Base-by-base conservation (phyloP, 1,284 basidiomycete species). In the Inonotus obliquus region DNA sequence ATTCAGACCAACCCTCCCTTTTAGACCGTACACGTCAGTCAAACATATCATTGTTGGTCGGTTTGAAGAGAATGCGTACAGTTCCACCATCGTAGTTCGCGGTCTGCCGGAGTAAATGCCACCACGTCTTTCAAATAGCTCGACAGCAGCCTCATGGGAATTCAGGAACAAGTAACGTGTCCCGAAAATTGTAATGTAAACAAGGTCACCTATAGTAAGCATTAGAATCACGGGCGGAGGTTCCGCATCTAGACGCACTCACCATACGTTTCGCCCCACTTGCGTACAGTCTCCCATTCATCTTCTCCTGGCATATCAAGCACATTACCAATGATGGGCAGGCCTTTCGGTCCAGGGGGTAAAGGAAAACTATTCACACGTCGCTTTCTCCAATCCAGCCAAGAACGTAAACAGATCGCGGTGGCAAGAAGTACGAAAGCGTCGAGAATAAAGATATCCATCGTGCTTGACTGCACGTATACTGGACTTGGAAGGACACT, bases 41-140 rank as follows among this genome's bases (percentile, higher is more conserved):
- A 19, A 7, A 29, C 2, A 6, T 38, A 25, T 17, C 21, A 7
- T 37, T 1, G 11, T 54, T 5, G 38, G 11, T 23, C 21, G 10
- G 11, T 2, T 6, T 1, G 32, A 13, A 37, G 7, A 4, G 32
- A 23, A 10, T 4, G 27, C 55, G 19, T 45, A 62, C 61, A 88
- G 77, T 69, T 89, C 84, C 27, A 66, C 67, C 69, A 76, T 71
- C 5, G 63, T 57, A 51, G 75, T 63, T 35, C 74, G 72, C 0
- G 87, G 86, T n/a, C 87, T 80, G 66, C 86, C 84, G 5, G 87
- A 88, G 71, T 88, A 89, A 57, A 82, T 81, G n/a, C 80, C 74
- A 61, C 83, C 83, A 67, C 85, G 84, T 73, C 84, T 86, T 69
- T 89, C 85, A 52, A 90, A 77, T 71, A 90, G 76, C 47, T 85